Evolutionary conservation across 495 filamentous ascomycete genomes (phyloP), one percentile per base, ranked within the genome.

Genomic region (Physcia stellaris): DNA sequence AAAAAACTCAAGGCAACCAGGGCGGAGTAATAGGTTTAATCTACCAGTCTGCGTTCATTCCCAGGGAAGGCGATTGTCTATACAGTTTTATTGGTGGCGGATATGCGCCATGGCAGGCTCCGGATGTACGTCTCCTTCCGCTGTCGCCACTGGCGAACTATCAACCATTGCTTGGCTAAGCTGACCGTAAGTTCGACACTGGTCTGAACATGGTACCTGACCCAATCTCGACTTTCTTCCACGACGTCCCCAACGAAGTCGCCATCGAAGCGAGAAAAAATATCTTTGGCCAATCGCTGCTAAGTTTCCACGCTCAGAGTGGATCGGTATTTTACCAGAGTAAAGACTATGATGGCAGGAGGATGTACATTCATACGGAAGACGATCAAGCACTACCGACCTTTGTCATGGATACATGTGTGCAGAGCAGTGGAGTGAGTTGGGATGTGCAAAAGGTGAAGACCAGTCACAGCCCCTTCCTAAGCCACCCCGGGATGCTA

Each of bases 41-140:
- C 1, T 62, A 46, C 42, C 36, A 59, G 9, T 51, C 50, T 1
- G 57, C 57, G 0, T 58, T 58, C 33, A 20, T 62, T 4, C 33
- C 40, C 13, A 37, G 30, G 16, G 12, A 9, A n/a, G 45, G 45
- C 4, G 17, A 29, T 10, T 30, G 22, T 16, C 30, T 47, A 11
- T 11, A 39, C 4, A 1, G 40, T 6, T 12, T 43, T 16, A 22
- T 43, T 19, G 45, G 45, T 11, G 45, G 45, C 29, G 24, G 27
- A 4, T 43, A 33, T 32, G 15, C 40, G 12, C 40, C 35, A 27
- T 43, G 44, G 39, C 33, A 38, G 22, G 28, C 13, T 19, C 19
- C 39, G 13, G 17, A 37, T 38, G 31, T 38, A 27, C n/a, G 4
- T 21, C 13, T n/a, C n/a, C n/a, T n/a, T n/a, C n/a, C 13, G n/a